phyloP scores from a whole-genome alignment of 2,329 filamentous ascomycete species.

The Fusarium virguliforme region DNA sequence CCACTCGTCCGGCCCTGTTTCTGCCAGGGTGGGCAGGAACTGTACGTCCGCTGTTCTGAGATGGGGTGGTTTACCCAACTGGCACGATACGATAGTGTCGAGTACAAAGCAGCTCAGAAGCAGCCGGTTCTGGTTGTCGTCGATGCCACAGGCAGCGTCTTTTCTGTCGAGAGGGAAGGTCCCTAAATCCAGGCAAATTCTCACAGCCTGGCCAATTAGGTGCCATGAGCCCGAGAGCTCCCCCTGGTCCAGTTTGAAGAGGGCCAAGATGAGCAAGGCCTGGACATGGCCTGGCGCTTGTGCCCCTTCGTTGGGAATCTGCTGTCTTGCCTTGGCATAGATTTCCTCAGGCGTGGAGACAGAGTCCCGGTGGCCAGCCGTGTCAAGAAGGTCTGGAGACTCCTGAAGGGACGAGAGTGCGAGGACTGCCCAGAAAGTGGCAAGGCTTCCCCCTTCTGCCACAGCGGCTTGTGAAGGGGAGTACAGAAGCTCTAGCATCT shows the following conservation, averaged over 20 bases:
- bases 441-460: constrained; percentile 8
- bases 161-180: background rate
- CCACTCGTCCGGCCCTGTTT: constrained; percentile 15
- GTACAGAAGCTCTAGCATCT: constrained; percentile 10
- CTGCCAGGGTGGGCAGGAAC: background rate
- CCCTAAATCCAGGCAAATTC: constrained; percentile 7
- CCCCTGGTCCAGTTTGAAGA: constrained; percentile 3
- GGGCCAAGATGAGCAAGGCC: constrained; percentile 10
- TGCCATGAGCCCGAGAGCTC: constrained; percentile 1
- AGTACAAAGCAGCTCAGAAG: constrained; percentile 8
- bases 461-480: background rate
- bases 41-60: constrained; percentile 6
- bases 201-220: constrained; percentile 11
- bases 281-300: constrained; percentile 1
- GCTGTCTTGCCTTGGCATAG: constrained; percentile 11
- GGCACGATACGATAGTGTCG: constrained; percentile 10
- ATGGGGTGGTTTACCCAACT: constrained; percentile 4
- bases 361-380: background rate
- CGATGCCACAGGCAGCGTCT: background rate
- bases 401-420: constrained; percentile 11
- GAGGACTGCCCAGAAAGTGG: constrained; percentile 12
- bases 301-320: constrained; percentile 1
- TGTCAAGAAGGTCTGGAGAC: background rate
- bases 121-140: background rate
- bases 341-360: constrained; percentile 3